Conservation (phyloP, 352 stramenopile species). For the Phytophthora crassamura region DNA sequence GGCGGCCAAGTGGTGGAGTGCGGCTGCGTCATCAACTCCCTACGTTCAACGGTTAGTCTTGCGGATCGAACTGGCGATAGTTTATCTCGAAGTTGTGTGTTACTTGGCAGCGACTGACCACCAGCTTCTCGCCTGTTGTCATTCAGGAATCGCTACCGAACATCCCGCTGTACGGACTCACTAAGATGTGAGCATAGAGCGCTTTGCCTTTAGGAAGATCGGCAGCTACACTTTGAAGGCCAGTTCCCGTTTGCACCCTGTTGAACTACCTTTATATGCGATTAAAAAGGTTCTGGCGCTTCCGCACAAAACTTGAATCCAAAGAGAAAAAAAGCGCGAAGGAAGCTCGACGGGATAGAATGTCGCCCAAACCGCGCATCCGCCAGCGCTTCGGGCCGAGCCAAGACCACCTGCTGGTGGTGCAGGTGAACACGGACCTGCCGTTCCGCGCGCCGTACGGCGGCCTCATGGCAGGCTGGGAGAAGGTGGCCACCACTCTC, state of each 20-base stretch:
- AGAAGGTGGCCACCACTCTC: slow-evolving; percentile 42
- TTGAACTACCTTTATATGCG: too few species aligned
- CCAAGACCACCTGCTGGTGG: slow-evolving; percentile 41
- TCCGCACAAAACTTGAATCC: slow-evolving; percentile 12
- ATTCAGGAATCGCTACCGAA: slow-evolving; percentile 53
- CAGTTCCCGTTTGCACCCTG: too few species aligned
- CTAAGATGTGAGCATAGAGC: slow-evolving; percentile 49
- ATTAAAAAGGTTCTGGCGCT: slow-evolving; percentile 14
- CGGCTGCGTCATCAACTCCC: slow-evolving; percentile 78
- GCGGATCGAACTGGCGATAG: not conserved
- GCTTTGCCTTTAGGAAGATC: not conserved
- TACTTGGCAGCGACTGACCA: slow-evolving; percentile 19
- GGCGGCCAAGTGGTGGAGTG: slow-evolving; percentile 80
- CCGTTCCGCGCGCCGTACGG: slow-evolving; percentile 39
- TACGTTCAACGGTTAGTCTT: slow-evolving; percentile 51
- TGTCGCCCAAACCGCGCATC: slow-evolving; percentile 38
- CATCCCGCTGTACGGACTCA: slow-evolving; percentile 61
- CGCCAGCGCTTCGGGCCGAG: slow-evolving; percentile 39
- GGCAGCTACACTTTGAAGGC: too few species aligned
- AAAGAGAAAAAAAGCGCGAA: slow-evolving; percentile 28
- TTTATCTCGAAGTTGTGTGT: not conserved
- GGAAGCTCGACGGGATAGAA: not conserved
- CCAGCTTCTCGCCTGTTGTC: slow-evolving; percentile 7
- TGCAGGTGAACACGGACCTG: slow-evolving; percentile 42
- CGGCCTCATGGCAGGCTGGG: slow-evolving; percentile 39